These are phyloP conservation scores for Carex cristatella DNA, from an alignment of 176 grass and related monocot species.

Conservation along the genomic window DNA sequence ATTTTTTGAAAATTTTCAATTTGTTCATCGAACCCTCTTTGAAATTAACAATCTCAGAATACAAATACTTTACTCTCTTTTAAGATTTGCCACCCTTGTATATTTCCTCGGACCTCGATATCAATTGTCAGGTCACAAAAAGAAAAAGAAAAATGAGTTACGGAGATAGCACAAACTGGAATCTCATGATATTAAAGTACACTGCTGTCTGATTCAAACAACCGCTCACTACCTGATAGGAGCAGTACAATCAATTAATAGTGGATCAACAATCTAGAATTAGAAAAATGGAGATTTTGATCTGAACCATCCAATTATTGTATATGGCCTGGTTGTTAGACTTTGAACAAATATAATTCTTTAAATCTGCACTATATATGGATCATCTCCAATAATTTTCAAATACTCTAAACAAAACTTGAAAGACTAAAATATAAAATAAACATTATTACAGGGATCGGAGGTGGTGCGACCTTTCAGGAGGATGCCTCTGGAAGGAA, in stretches of 20 bases:
- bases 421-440: background rate
- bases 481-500: conserved; percentile 57
- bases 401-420: background rate
- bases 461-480: conserved; percentile 38
- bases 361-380: background rate
- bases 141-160: background rate
- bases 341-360: background rate
- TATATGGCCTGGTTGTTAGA: background rate
- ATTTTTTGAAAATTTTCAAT: background rate
- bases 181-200: background rate
- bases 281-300: background rate
- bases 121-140: background rate
- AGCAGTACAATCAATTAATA: background rate
- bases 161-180: background rate
- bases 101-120: background rate
- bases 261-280: background rate
- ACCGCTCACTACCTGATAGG: background rate
- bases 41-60: background rate
- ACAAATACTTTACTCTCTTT: background rate
- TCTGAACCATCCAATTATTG: background rate
- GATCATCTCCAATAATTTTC: background rate
- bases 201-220: background rate
- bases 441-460: conserved; percentile 29
- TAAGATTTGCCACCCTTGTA: background rate
- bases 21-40: background rate